Conservation (phyloP, 306 rosid species). For the Spatholobus suberectus region DNA sequence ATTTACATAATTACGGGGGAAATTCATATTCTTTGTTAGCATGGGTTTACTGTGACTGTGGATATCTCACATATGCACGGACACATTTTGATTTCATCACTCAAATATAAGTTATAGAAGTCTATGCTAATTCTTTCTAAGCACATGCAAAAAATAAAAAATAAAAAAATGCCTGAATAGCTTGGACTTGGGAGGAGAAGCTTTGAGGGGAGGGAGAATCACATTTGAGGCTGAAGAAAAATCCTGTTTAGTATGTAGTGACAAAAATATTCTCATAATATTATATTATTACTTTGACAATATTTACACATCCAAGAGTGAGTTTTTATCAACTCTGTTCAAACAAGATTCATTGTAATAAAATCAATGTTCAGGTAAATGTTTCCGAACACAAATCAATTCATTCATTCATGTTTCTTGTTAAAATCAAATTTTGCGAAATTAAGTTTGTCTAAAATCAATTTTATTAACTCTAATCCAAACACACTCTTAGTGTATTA, state of each 20-base stretch:
- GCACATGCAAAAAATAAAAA: background rate
- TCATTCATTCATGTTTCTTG: background rate
- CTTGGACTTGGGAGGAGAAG: background rate
- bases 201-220: background rate
- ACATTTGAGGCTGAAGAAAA: background rate
- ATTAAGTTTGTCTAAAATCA: background rate
- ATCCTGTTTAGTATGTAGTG: background rate
- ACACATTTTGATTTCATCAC: slow-evolving; percentile 1
- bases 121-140: background rate
- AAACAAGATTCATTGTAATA: background rate
- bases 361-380: background rate
- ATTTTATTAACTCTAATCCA: background rate
- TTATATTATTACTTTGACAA: background rate
- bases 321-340: background rate
- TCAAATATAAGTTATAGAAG: slow-evolving; percentile 8
- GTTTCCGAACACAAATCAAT: background rate
- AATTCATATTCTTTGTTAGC: background rate
- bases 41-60: background rate
- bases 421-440: background rate
- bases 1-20: background rate
- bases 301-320: background rate
- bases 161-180: background rate
- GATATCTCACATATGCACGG: background rate
- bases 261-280: background rate
- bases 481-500: background rate